Conservation (phyloP, 148 eudicot species). For the Euryodendron excelsum region DNA sequence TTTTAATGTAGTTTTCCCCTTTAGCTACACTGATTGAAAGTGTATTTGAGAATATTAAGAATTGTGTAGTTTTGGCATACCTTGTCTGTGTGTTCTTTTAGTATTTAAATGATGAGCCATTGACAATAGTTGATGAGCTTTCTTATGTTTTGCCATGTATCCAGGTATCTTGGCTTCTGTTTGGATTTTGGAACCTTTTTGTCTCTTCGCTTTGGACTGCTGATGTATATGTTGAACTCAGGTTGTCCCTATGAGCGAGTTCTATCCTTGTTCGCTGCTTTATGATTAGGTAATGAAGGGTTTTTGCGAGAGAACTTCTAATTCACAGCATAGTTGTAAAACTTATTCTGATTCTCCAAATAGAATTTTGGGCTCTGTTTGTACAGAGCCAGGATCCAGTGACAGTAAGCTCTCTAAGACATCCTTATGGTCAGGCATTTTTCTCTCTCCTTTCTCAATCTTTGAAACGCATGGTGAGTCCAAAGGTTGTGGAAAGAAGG, state of each 20-base stretch:
- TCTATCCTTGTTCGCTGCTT: conserved; percentile 8
- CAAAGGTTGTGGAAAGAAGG: conserved; percentile 39
- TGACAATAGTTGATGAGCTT: background rate
- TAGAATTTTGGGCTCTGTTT: conserved; percentile 38
- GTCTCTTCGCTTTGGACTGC: conserved; percentile 13
- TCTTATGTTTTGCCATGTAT: conserved; percentile 10
- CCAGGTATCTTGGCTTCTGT: conserved; percentile 10
- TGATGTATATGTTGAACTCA: conserved; percentile 10
- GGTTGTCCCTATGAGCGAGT: conserved; percentile 15
- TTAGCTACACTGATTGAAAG: background rate
- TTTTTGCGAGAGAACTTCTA: conserved; percentile 39
- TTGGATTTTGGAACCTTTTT: background rate
- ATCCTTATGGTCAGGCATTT: conserved; percentile 45
- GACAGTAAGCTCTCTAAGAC: conserved; percentile 33
- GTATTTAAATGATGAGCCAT: background rate
- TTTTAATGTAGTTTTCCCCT: background rate
- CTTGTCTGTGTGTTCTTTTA: background rate
- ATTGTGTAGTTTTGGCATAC: background rate
- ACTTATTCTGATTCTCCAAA: conserved; percentile 42
- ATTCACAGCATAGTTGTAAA: conserved; percentile 29
- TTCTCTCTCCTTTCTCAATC: conserved; percentile 55
- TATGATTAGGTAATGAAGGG: conserved; percentile 71
- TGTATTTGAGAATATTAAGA: background rate
- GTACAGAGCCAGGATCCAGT: conserved; percentile 41
- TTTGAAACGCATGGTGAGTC: conserved; percentile 45